Evolutionary conservation across 805 yeast species (phyloP), one percentile per base, ranked within the genome.

Genomic region (Kazachstania africana): DNA sequence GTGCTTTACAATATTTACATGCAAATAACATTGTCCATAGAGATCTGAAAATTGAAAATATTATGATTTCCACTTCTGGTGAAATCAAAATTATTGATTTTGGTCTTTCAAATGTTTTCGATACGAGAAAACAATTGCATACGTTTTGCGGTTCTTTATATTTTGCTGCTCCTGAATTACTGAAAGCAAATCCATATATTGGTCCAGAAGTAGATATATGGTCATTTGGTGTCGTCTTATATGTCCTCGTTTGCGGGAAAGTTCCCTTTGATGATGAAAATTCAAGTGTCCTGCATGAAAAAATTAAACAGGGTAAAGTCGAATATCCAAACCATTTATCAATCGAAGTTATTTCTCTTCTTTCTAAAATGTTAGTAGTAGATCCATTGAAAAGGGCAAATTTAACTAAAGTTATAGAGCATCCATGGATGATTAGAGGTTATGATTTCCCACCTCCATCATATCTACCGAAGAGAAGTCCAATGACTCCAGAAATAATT

Each of bases 201-300:
- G 99, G 98, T 0, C 98, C 98, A 1, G 98, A 91, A 55, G 95
- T 91, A 29, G 98, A 91, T 55, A 78, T 91, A 13, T 91, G 98
- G 98, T 83, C 95, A 2, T 88, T 87, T 64, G 98, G 98, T 41
- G 94, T 91, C 20, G 97, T 91, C 0, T 60, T 91, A 31, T 91
- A 84, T 50, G 99, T 91, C 6, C 65, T 91, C 38, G 95, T 91
- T 2, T 87, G 96, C 55, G 99, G 99, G 34, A 87, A 84, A 54
- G 97, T 91, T 10, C 99, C 99, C 6, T 91, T 91, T 55, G 98
- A 91, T 55, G 97, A 91, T 52, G 93, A 84, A 47, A 76, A 82
- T 43, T 94, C 93, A 40, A 77, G 87, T 28, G 87, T 81, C 2
- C 65, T 91, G 45, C 98, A 91, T 55, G 94, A 84, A 40, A 87